Evolutionary conservation across 192 early-diverging fungal species (phyloP), one percentile per base, ranked within the genome.

Genomic region (Gaertneriomyces sp.): DNA sequence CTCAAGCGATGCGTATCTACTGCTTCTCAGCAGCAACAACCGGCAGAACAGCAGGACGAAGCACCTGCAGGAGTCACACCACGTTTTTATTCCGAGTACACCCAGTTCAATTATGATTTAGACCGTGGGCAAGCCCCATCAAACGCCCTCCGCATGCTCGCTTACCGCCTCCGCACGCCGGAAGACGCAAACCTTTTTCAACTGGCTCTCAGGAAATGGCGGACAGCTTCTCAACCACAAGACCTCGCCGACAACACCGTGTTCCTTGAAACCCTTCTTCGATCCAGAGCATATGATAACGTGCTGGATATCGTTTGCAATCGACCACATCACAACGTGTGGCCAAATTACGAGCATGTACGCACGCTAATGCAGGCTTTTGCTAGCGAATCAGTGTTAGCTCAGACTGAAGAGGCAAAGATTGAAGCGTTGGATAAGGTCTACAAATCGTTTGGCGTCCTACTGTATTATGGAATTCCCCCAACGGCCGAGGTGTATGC

Each of bases 371-470:
- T 71, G 56, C 8, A 5, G n/a, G 49, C 38, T 12, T 59, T 71
- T 46, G 44, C 19, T 4, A 42, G 9, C 17, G 41, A 39, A 6
- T 43, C 38, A 45, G 58, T 40, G 58, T 4, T 44, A 43, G 19
- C 6, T 9, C 57, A 60, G 10, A 25, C 41, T 6, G 57, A 69
- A 33, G 49, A 12, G 5, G 53, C 38, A n/a, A 42, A 33, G n/a
- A 46, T 74, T 10, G 66, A 38, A 19, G 45, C 38, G 7, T 65
- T 79, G 58, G 79, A 81, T 47, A 71, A 77, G 17, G 19, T 78
- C 38, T 78, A 74, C 76, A 78, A 74, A 61, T 44, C 64, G 9
- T 81, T 81, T 70, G 73, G 71, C 39, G 61, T 81, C 5, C 44
- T 68, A 7, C 46, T 81, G 33, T 69, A 74, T 33, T 53, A 63